These are phyloP conservation scores for Phylloporus scabripes DNA, from an alignment of 768 basidiomycete species.

Conservation along the genomic window DNA sequence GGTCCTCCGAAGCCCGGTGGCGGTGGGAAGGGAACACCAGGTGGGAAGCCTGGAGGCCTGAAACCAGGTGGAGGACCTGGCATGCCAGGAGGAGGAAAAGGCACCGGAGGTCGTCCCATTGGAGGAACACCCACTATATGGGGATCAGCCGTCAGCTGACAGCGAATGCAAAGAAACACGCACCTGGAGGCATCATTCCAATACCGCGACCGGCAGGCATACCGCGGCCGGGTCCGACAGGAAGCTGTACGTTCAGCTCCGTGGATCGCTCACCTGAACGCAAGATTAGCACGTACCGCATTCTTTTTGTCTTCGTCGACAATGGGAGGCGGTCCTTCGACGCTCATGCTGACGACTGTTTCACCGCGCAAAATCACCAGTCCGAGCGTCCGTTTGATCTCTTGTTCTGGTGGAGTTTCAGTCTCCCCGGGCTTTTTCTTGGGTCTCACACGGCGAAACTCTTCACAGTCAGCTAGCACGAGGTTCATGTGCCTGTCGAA, in stretches of 20 bases:
- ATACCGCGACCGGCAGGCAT: conserved; percentile 96
- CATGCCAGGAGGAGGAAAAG: conserved; percentile 67
- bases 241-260: conserved; percentile 46
- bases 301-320: conserved; percentile 88
- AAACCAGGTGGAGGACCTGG: conserved; percentile 83
- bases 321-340: conserved; percentile 92
- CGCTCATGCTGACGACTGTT: conserved; percentile 89
- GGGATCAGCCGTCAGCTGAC: conserved; percentile 12
- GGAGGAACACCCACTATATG: conserved; percentile 53
- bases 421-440: conserved; percentile 84
- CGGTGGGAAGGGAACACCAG: conserved; percentile 73
- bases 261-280: conserved; percentile 14
- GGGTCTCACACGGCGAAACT: conserved; percentile 86
- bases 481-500: conserved; percentile 99
- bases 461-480: conserved; percentile 96
- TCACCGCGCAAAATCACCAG: conserved; percentile 95
- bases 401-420: conserved; percentile 74
- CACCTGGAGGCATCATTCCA: conserved; percentile 89
- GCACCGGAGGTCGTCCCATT: conserved; percentile 63
- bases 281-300: conserved; percentile 43
- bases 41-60: conserved; percentile 78
- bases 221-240: conserved; percentile 87
- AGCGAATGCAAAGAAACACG: conserved; percentile 28
- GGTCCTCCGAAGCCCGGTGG: conserved; percentile 78
- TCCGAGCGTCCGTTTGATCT: conserved; percentile 95